A percentile compares a stretch with the other conserved stretches of the same genome.
These are phyloP conservation scores for Colletotrichum musicola DNA, from an alignment of 2,329 filamentous ascomycete genomes.

Conservation along the genomic window DNA sequence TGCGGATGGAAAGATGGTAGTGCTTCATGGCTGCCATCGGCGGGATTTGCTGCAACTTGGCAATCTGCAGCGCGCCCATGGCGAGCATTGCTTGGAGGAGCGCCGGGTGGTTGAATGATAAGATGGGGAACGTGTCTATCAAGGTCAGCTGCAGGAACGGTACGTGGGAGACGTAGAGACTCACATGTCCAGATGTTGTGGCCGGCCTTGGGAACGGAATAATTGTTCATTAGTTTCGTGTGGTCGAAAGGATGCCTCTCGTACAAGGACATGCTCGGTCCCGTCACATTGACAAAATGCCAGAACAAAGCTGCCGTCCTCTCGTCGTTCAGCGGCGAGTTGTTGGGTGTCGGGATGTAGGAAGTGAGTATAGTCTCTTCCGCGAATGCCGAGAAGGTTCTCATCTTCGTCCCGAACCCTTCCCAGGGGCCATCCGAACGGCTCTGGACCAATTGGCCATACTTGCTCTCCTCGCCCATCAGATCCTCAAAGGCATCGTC, in stretches of 20 bases:
- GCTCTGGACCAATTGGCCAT: conserved; percentile 54
- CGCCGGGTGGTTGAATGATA: conserved; percentile 86
- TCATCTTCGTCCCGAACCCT: conserved; percentile 59
- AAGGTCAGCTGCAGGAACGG: background rate
- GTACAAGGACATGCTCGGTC: conserved; percentile 86
- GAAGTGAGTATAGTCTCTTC: conserved; percentile 68
- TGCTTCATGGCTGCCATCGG: conserved; percentile 89
- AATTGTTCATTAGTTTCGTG: conserved; percentile 72
- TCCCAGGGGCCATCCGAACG: conserved; percentile 53
- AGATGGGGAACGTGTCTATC: conserved; percentile 81
- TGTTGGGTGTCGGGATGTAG: conserved; percentile 74
- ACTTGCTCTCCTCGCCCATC: conserved; percentile 50
- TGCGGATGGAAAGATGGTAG: conserved; percentile 86
- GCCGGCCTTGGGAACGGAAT: conserved; percentile 71
- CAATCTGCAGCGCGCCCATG: conserved; percentile 87
- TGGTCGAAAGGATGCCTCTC: conserved; percentile 85
- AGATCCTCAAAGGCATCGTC: conserved; percentile 66
- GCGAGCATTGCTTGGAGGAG: conserved; percentile 93
- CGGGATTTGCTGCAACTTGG: conserved; percentile 80
- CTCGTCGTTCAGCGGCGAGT: conserved; percentile 82
- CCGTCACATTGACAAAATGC: conserved; percentile 92
- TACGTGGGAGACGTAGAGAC: conserved; percentile 42
- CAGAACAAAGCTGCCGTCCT: conserved; percentile 87
- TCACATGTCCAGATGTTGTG: conserved; percentile 75
- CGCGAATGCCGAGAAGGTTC: conserved; percentile 63